Percentiles rank a stretch among this genome's conserved stretches.
phyloP scores from a whole-genome alignment of 106 monocot species.

The Alisma plantagoaquatica region DNA sequence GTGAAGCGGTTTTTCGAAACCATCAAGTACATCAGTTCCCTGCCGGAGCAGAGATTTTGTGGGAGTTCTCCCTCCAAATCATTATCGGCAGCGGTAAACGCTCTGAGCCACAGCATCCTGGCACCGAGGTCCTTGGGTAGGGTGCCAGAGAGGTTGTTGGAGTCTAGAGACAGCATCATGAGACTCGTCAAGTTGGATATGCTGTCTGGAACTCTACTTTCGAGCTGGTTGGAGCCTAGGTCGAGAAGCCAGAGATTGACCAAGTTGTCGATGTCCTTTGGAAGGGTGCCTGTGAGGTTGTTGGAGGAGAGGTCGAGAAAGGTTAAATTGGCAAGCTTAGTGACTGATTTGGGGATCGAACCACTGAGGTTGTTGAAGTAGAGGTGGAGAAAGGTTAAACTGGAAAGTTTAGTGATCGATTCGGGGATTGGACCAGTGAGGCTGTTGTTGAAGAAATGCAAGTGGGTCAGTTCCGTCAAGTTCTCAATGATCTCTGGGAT shows the following conservation, averaged over 20 bases:
- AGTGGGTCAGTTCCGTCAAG: conserved; percentile 23
- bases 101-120: conserved; percentile 39
- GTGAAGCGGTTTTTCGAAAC: too few species aligned
- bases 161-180: conserved; percentile 56
- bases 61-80: background rate
- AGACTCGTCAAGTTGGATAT: conserved; percentile 36
- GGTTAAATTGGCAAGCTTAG: conserved; percentile 20
- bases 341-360: conserved; percentile 28
- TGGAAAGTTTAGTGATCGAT: conserved; percentile 29
- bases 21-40: too few species aligned
- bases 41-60: background rate
- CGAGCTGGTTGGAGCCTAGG: conserved; percentile 40
- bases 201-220: conserved; percentile 44
- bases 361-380: conserved; percentile 23
- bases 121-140: conserved; percentile 56
- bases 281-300: conserved; percentile 38
- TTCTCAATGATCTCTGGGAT: too few species aligned
- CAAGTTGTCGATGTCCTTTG: conserved; percentile 39
- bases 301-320: conserved; percentile 29
- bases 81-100: background rate
- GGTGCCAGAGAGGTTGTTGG: too few species aligned
- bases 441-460: conserved; percentile 31
- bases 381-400: conserved; percentile 35
- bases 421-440: conserved; percentile 40
- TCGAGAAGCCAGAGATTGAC: conserved; percentile 34